phyloP scores from a whole-genome alignment of 2,329 filamentous ascomycete species.

The Fusarium marasasianum region DNA sequence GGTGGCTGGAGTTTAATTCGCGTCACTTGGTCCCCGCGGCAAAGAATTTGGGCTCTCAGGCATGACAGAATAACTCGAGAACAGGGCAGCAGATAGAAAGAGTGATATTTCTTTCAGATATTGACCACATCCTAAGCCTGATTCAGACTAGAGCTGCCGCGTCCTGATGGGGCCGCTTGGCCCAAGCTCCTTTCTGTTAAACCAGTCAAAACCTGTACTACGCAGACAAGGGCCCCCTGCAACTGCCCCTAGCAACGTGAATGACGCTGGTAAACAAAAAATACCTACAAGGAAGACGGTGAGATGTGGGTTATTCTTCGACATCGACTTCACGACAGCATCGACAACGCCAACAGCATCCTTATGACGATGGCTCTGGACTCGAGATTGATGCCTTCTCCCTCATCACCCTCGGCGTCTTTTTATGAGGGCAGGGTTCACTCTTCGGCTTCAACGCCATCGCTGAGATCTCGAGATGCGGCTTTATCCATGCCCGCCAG shows the following conservation, averaged over 20 bases:
- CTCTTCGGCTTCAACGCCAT: conserved; percentile 82
- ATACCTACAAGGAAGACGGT: conserved; percentile 1
- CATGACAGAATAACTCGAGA: conserved; percentile 17
- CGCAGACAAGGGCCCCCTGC: conserved; percentile 26
- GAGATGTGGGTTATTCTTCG: conserved; percentile 53
- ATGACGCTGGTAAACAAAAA: conserved; percentile 49
- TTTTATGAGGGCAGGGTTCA: conserved; percentile 51
- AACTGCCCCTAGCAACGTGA: conserved; percentile 49
- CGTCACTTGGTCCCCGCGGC: conserved; percentile 5
- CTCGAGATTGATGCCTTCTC: conserved; percentile 56
- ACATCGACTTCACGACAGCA: conserved; percentile 52
- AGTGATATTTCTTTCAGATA: conserved; percentile 14
- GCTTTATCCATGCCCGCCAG: conserved; percentile 65
- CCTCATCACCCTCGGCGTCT: conserved; percentile 42
- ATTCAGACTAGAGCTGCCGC: not conserved
- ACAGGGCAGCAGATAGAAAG: too few species aligned
- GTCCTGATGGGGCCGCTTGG: conserved; percentile 9
- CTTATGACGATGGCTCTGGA: conserved; percentile 55
- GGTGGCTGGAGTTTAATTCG: conserved; percentile 27
- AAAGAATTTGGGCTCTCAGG: not conserved
- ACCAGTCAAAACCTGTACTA: conserved; percentile 21
- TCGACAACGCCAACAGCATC: conserved; percentile 52
- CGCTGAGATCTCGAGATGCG: conserved; percentile 76
- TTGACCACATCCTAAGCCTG: not conserved
- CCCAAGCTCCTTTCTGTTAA: conserved; percentile 25